Evolutionary conservation across 768 basidiomycete species (phyloP), one percentile per base, ranked within the genome.

Genomic region (Mycena albidolilacea): DNA sequence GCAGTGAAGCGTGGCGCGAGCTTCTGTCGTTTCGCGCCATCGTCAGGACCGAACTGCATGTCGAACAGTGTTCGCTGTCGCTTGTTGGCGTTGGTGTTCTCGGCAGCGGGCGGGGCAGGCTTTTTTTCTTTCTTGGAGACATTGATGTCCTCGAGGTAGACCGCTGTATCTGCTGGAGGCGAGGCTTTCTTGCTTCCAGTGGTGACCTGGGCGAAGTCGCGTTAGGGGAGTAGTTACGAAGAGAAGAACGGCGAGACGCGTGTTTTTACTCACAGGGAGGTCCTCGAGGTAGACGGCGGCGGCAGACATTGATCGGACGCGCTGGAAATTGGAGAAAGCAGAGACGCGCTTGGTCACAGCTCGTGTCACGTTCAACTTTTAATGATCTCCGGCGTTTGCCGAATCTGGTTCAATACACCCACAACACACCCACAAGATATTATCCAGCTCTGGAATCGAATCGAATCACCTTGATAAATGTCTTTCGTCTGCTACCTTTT

Each of bases 61-160:
- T 93, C 92, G 75, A 85, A 77, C 48, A 94, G 85, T 0, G 91
- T 93, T 44, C 86, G 85, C 82, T 94, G 93, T 58, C 93, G 88
- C 73, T 88, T 88, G 63, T 78, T 81, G 38, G 79, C 69, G n/a
- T 72, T 72, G 15, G 74, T 69, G 10, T 75, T 58, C 14, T 80
- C 71, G 5, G 77, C 60, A 6, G 43, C 72, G 23, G 55, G 48
- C n/a, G 66, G 54, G 44, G 54, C 17, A 11, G 57, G 58, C 50
- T 76, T 72, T 19, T 76, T 72, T 21, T 52, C 67, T 41, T 77
- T 68, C 9, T 68, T 72, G 23, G 64, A 11, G n/a, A 60, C 11
- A 1, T 58, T 48, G 54, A 83, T 74, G 67, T 84, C 83, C 67
- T 82, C 83, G 43, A 80, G 78, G 64, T 80, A 81, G 23, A 84